A percentile compares a stretch with the other conserved stretches of the same genome.
Conservation (phyloP, 306 rosid genomes). For the Cotoneaster glaucophyllus region DNA sequence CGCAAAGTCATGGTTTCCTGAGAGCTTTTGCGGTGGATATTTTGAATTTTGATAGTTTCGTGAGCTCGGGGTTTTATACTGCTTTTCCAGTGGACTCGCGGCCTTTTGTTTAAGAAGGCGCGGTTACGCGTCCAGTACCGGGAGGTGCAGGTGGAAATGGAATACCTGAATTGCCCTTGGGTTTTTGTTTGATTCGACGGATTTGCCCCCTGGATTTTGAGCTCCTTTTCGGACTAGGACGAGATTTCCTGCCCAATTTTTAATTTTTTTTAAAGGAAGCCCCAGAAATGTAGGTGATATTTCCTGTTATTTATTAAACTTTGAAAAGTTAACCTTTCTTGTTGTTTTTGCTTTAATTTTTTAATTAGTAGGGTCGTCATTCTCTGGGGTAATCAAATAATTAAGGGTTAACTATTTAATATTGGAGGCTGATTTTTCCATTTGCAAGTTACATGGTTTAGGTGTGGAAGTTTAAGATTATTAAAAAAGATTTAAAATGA, state of each 20-base stretch:
- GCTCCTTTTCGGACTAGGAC: neutral
- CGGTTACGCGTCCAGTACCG: neutral
- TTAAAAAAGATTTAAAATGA: too few relatives aligned
- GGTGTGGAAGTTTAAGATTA: too few relatives aligned
- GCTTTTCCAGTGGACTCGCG: neutral
- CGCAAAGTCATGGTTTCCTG: slow-evolving; percentile 24
- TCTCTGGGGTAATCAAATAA: neutral
- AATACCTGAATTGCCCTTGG: neutral
- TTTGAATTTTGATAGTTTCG: neutral
- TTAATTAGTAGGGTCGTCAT: neutral
- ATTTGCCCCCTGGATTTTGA: neutral
- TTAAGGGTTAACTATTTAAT: too few relatives aligned
- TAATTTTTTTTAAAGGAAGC: neutral
- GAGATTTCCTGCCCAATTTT: neutral
- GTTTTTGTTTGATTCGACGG: neutral
- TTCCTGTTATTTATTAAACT: neutral
- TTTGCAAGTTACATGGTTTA: too few relatives aligned
- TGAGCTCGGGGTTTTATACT: neutral
- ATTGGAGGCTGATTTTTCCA: too few relatives aligned
- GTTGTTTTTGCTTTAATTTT: neutral
- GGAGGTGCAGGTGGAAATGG: neutral
- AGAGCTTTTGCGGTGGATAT: neutral
- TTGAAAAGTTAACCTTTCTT: neutral
- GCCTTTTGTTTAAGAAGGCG: neutral
- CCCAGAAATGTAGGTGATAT: neutral